phyloP scores from a whole-genome alignment of 1,139 yeast species.

The Dujonia santamariae region DNA sequence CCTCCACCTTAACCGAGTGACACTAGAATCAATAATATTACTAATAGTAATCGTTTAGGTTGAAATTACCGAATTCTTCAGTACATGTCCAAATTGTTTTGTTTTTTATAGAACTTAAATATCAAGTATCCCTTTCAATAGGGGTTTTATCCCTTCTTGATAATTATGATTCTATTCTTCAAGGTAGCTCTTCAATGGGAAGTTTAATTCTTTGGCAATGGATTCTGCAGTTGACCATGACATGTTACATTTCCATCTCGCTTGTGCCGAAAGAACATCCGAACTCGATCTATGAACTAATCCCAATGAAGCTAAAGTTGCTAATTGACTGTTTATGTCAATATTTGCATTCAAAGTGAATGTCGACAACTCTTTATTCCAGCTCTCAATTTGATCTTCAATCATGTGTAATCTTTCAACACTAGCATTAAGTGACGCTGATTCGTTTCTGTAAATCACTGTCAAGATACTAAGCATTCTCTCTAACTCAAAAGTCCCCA shows the following conservation, averaged over 20 bases:
- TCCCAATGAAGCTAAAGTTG: slow-evolving; percentile 57
- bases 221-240: slow-evolving; percentile 49
- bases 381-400: slow-evolving; percentile 31
- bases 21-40: too few relatives aligned
- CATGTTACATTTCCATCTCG: slow-evolving; percentile 64
- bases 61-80: too few relatives aligned
- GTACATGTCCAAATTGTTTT: too few relatives aligned
- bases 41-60: too few relatives aligned
- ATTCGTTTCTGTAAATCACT: slow-evolving; percentile 48
- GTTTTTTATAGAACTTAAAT: too few relatives aligned
- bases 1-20: too few relatives aligned
- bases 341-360: slow-evolving; percentile 38
- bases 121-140: too few relatives aligned
- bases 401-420: slow-evolving; percentile 24
- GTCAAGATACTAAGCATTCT: slow-evolving; percentile 64
- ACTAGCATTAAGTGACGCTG: slow-evolving; percentile 26
- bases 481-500: slow-evolving; percentile 65
- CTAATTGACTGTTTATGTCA: slow-evolving; percentile 57
- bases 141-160: too few relatives aligned
- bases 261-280: slow-evolving; percentile 59
- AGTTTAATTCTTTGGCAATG: slow-evolving; percentile 51
- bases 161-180: slow-evolving; percentile 21
- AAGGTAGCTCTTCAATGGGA: slow-evolving; percentile 54
- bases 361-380: slow-evolving; percentile 29
- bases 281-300: slow-evolving; percentile 47